These are phyloP conservation scores for Sphaerosporella brunnea DNA, from an alignment of 495 filamentous ascomycete genomes.

Conservation along the genomic window DNA sequence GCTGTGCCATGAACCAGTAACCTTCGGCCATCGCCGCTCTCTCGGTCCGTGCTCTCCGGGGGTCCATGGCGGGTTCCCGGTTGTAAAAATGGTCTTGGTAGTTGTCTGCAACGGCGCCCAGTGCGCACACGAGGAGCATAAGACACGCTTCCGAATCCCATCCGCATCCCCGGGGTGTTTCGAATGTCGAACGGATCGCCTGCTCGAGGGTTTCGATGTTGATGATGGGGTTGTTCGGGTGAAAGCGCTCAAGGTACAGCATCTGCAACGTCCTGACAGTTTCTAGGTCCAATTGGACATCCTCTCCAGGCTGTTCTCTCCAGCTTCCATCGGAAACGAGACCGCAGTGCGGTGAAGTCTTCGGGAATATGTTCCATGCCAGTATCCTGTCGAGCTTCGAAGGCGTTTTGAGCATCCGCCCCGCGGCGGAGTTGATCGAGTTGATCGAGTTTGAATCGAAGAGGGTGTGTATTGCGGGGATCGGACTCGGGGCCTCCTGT, in stretches of 20 bases:
- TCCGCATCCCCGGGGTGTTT: conserved; percentile 20
- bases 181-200: conserved; percentile 3
- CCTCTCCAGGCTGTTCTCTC: neutral
- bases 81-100: conserved; percentile 23
- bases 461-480: conserved; percentile 1
- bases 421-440: neutral
- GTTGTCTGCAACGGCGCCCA: conserved; percentile 28
- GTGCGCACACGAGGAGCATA: conserved; percentile 27
- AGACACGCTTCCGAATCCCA: conserved; percentile 28
- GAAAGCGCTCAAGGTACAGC: conserved; percentile 6
- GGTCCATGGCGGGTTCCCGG: neutral
- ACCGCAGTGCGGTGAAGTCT: conserved; percentile 1
- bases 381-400: conserved; percentile 13
- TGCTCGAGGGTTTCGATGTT: conserved; percentile 9
- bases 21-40: conserved; percentile 19
- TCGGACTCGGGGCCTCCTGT: neutral
- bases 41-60: neutral
- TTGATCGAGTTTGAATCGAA: conserved; percentile 2
- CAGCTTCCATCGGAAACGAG: conserved; percentile 2
- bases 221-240: conserved; percentile 13
- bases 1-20: conserved; percentile 28
- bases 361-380: conserved; percentile 12
- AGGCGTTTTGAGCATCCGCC: conserved; percentile 4
- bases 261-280: conserved; percentile 5
- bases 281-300: neutral